phyloP scores from a whole-genome alignment of 805 yeast species.

The Clavispora fructus region DNA sequence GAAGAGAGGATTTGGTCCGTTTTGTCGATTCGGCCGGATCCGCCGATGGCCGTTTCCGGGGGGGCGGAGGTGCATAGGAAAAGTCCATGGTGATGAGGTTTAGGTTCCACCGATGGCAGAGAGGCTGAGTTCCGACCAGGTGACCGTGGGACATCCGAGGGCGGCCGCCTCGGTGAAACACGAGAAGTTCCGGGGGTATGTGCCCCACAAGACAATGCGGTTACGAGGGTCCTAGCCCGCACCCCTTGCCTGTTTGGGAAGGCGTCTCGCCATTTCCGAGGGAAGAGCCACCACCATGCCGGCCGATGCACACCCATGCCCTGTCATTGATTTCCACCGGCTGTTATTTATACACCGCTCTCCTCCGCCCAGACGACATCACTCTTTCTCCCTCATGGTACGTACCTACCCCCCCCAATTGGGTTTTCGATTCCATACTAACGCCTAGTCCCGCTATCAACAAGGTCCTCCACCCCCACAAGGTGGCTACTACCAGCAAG shows the following conservation, averaged over 20 bases:
- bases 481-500: slow-evolving; percentile 22
- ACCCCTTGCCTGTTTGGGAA: neutral
- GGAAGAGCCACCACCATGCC: neutral
- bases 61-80: slow-evolving; percentile 14
- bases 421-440: slow-evolving; percentile 2
- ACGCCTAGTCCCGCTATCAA: slow-evolving; percentile 8
- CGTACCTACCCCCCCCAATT: neutral
- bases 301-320: neutral
- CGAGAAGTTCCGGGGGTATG: neutral
- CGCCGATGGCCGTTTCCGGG: slow-evolving; percentile 1
- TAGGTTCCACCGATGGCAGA: neutral
- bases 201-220: neutral
- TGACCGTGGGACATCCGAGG: neutral
- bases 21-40: neutral
- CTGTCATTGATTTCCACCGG: neutral
- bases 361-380: neutral
- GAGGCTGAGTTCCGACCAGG: neutral
- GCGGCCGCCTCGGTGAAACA: neutral
- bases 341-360: neutral
- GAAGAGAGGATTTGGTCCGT: neutral
- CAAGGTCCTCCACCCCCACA: slow-evolving; percentile 19
- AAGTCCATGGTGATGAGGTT: slow-evolving; percentile 7
- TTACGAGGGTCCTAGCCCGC: neutral
- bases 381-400: neutral
- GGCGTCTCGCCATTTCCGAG: neutral